A percentile compares a stretch with the other conserved stretches of the same genome.
These are phyloP conservation scores for Straminergon stramineum DNA, from an alignment of 225 moss, liverwort and hornwort genomes.

Conservation along the genomic window DNA sequence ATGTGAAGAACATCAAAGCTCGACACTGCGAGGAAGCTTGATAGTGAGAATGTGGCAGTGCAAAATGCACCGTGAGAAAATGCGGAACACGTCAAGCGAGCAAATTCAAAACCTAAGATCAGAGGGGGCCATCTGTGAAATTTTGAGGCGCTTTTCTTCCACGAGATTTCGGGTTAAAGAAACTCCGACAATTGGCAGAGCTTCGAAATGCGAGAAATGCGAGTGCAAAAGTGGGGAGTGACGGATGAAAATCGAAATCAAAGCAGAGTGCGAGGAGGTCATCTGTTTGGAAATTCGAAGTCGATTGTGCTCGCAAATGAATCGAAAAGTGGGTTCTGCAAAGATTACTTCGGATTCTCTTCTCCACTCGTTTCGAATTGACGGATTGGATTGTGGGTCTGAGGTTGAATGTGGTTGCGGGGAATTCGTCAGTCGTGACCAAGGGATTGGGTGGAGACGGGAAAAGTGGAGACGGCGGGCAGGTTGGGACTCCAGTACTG, in stretches of 20 bases:
- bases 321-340: neutral
- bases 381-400: neutral
- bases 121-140: neutral
- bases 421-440: too few relatives aligned
- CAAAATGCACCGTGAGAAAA: neutral
- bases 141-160: neutral
- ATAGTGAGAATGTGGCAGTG: neutral
- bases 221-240: neutral
- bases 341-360: neutral
- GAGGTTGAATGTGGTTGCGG: neutral
- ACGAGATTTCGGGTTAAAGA: neutral
- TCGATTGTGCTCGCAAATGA: neutral
- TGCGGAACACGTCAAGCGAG: neutral
- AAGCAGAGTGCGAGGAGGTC: neutral
- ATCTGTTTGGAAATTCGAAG: neutral
- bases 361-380: neutral
- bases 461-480: neutral
- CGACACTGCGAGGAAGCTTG: neutral
- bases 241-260: neutral
- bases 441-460: neutral
- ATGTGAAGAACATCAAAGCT: neutral
- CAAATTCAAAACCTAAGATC: neutral
- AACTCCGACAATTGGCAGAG: neutral
- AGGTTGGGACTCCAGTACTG: too few relatives aligned
- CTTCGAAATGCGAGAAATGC: neutral